phyloP scores from a whole-genome alignment of 2,329 filamentous ascomycete genomes.

The Thelonectria rubi region DNA sequence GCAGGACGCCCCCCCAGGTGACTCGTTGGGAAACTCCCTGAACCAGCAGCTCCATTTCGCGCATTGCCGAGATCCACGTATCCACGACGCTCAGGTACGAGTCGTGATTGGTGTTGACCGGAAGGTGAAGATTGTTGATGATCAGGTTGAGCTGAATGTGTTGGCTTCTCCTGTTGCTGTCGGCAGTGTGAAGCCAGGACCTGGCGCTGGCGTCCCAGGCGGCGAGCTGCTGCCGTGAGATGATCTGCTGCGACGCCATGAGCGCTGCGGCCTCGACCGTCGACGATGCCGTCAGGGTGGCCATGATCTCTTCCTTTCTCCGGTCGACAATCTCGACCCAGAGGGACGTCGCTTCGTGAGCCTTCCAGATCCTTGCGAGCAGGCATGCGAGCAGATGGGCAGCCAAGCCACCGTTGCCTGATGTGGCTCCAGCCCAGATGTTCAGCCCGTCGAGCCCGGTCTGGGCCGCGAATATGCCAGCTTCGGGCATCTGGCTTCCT shows the following conservation, averaged over 20 bases:
- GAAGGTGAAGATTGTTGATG: background rate
- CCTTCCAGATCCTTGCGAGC: slow-evolving; percentile 39
- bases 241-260: background rate
- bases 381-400: slow-evolving; percentile 49
- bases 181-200: background rate
- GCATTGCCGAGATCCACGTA: background rate
- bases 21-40: background rate
- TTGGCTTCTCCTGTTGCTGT: background rate
- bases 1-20: background rate
- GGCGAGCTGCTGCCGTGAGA: background rate
- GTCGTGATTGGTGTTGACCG: background rate
- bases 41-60: background rate
- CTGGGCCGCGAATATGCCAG: slow-evolving; percentile 37
- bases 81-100: background rate
- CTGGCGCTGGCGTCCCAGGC: background rate
- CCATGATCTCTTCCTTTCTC: background rate
- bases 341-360: slow-evolving; percentile 41
- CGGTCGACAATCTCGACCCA: slow-evolving; percentile 44
- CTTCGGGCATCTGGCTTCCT: background rate
- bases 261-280: background rate
- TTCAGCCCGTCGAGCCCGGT: slow-evolving; percentile 40
- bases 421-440: slow-evolving; percentile 43
- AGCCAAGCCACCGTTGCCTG: slow-evolving; percentile 39
- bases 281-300: background rate
- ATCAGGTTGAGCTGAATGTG: background rate